phyloP scores from a whole-genome alignment of 2,329 filamentous ascomycete genomes.

The Diatrype stigma region DNA sequence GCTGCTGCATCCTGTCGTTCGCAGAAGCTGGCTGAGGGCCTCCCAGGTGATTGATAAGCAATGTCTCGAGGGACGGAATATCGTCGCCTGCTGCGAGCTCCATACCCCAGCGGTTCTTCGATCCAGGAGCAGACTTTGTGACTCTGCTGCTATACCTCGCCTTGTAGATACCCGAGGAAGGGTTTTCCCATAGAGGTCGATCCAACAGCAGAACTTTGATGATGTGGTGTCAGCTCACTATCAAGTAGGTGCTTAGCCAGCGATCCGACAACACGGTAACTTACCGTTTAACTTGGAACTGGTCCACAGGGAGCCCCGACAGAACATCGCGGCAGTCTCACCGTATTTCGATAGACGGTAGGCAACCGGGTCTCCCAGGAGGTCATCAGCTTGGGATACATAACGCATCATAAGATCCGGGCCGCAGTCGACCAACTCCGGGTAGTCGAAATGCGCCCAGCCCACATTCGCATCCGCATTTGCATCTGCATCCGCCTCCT shows the following conservation, averaged over 20 bases:
- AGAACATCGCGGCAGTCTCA: slow-evolving; percentile 23
- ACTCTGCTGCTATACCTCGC: slow-evolving; percentile 9
- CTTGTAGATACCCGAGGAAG: slow-evolving; percentile 11
- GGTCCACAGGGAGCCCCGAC: slow-evolving; percentile 32
- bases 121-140: neutral
- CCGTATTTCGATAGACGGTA: slow-evolving; percentile 14
- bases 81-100: slow-evolving; percentile 8
- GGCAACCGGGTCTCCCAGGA: slow-evolving; percentile 12
- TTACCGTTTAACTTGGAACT: slow-evolving; percentile 18
- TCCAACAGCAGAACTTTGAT: slow-evolving; percentile 29
- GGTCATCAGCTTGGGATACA: slow-evolving; percentile 7
- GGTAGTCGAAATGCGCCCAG: slow-evolving; percentile 26
- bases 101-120: neutral
- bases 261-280: neutral
- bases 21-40: neutral
- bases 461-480: neutral
- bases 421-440: slow-evolving; percentile 22
- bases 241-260: neutral
- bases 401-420: slow-evolving; percentile 1
- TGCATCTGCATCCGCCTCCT: slow-evolving; percentile 3
- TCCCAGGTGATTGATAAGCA: slow-evolving; percentile 17
- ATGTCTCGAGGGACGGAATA: slow-evolving; percentile 23
- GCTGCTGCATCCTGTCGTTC: neutral
- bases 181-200: slow-evolving; percentile 18
- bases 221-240: no score